Percentiles rank a stretch among this genome's conserved stretches.
These are phyloP conservation scores for Ogataea minuta DNA, from an alignment of 805 yeast genomes.

Conservation along the genomic window DNA sequence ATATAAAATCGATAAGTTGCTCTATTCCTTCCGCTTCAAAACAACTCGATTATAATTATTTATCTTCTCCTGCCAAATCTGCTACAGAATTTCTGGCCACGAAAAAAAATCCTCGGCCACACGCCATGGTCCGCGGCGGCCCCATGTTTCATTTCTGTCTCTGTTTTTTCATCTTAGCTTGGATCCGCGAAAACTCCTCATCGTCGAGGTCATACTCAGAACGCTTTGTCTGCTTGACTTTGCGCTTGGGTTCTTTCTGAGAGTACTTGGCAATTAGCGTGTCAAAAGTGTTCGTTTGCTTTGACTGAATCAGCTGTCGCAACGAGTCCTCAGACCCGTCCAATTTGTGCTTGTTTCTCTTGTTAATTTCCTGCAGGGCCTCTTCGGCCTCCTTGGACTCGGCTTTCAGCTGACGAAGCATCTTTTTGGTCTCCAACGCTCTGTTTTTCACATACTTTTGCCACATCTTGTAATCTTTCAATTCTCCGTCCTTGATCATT, in stretches of 20 bases:
- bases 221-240: constrained; percentile 30
- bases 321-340: constrained; percentile 41
- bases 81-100: constrained; percentile 13
- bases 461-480: constrained; percentile 32
- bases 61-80: constrained; percentile 12
- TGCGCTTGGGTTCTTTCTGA: constrained; percentile 24
- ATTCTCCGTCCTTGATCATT: constrained; percentile 38
- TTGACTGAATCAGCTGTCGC: constrained; percentile 47
- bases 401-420: constrained; percentile 50
- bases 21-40: constrained; percentile 11
- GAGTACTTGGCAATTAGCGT: constrained; percentile 51
- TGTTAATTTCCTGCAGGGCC: constrained; percentile 39
- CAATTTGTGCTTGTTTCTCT: constrained; percentile 31
- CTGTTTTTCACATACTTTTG: constrained; percentile 50
- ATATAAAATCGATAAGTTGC: background rate
- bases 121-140: background rate
- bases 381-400: constrained; percentile 66
- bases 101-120: constrained; percentile 4
- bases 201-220: constrained; percentile 42
- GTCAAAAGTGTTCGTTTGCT: constrained; percentile 44
- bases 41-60: constrained; percentile 10
- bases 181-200: constrained; percentile 49
- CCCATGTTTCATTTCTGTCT: constrained; percentile 9
- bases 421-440: constrained; percentile 44
- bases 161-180: constrained; percentile 30